Evolutionary conservation across 768 basidiomycete species (phyloP), one percentile per base, ranked within the genome.

Genomic region (Collybia nuda): DNA sequence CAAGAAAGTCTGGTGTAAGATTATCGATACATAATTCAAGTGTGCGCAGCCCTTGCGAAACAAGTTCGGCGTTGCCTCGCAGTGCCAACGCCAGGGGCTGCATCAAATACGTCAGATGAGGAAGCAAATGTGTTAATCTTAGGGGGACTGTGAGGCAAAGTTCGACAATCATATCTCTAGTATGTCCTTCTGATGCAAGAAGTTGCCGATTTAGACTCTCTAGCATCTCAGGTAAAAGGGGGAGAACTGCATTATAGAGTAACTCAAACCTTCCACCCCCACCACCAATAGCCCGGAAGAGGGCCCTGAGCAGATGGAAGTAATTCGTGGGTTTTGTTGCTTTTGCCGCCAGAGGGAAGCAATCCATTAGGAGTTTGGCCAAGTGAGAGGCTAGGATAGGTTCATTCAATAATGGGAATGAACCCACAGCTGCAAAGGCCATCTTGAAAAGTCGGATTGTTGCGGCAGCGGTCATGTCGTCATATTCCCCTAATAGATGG

Each of bases 1-100:
- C 96, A 23, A 99, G 79, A 74, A 98, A 98, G 68, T 98, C 97
- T 2, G 93, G 93, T 0, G 93, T 97, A 22, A 99, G 80, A 64
- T 98, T 99, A 73, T 99, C 97, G 61, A 98, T 96, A 70, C 96
- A 98, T n/a, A 99, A 78, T 67, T 99, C 97, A 51, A 99, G 81
- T 0, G 97, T 99, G 5, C 97, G 83, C 21, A 99, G 74, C 40
- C 97, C 97, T 72, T 99, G 97, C 19, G 93, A 87, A 47, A 98
- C 89, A 40, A 97, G 82, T 47, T 99, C 97, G 5, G 86, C 81
- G 35, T 81, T 84, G 32, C 94, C 94, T 44, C 87, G 83, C 45
- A 99, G 73, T 6, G 97, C 94, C 44, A 95, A 76, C 2, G 95
- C 93, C 23, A 99, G 78, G 0, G 97, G 97, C 57, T 93, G 90